Evolutionary conservation across 768 basidiomycete species (phyloP), one percentile per base, ranked within the genome.

Genomic region (Strobilomyces confusus): DNA sequence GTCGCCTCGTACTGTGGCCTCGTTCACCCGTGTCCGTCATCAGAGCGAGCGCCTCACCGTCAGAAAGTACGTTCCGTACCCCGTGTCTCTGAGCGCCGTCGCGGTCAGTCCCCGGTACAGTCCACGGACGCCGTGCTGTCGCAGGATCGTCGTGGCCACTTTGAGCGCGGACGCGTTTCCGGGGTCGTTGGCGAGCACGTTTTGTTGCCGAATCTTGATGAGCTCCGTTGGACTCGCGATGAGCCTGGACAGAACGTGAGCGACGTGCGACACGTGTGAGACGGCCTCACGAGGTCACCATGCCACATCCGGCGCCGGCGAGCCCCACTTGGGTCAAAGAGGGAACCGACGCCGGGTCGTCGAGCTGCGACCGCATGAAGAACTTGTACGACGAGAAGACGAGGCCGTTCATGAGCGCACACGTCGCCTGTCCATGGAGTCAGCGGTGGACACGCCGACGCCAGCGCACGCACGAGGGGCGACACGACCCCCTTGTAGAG

Each of bases 351-450:
- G 74, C 63, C 5, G 72, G 66, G 44, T 69, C 62, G 1, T 78
- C 73, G 6, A 83, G 72, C 64, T 93, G 89, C 0, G 81, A 55
- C 44, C 82, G 80, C 75, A 92, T 81, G 48, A 94, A 77, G 64
- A 88, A 83, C 20, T 85, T 82, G 72, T 95, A 95, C 0, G 86
- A 84, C 0, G 90, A 80, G 67, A 97, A 95, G 4, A 95, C 83
- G 15, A 92, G 74, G 13, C 93, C 92, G 62, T 95, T 97, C 75
- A 92, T 79, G 2, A 88, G 72, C 0, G 89, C 88, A 22, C 80
- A 79, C 3, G 84, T 81, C 2, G 81, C 77, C 89, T 91, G 56
- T 23, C 9, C 17, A 2, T 3, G 2, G n/a, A 9, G 17, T 46
- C 38, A 51, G 43, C 44, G 32, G 19, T 29, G 23, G 41, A 17